Percentiles rank a stretch among this genome's conserved stretches.
Conservation (phyloP, 768 basidiomycete genomes). For the Rhizopogon sp. region DNA sequence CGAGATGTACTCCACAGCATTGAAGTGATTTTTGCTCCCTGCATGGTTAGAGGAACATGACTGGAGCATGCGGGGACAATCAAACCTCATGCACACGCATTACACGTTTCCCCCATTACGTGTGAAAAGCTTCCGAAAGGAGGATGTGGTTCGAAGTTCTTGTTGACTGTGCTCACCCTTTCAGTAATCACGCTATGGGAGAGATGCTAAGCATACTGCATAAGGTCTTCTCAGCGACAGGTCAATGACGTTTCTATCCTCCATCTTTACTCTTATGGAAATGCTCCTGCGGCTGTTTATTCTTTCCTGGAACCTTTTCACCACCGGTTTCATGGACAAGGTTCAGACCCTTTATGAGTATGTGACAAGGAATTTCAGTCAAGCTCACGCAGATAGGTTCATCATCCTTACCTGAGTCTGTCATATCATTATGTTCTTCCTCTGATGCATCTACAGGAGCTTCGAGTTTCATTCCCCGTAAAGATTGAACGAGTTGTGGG, state of each 20-base stretch:
- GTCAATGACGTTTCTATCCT: slow-evolving; percentile 2
- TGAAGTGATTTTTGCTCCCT: no score
- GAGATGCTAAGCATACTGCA: background rate
- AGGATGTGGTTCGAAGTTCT: background rate
- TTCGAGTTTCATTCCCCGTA: background rate
- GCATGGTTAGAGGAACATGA: background rate
- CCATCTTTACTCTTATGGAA: slow-evolving; percentile 8
- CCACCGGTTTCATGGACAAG: background rate
- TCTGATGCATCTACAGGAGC: background rate
- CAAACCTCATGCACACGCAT: background rate
- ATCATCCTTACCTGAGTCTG: background rate
- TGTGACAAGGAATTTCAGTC: slow-evolving; percentile 1
- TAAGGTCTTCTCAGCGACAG: slow-evolving; percentile 18
- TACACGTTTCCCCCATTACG: background rate
- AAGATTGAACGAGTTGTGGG: background rate
- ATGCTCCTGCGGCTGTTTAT: slow-evolving; percentile 5
- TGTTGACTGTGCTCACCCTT: background rate
- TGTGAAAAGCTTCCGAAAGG: background rate
- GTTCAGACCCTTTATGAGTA: slow-evolving; percentile 13
- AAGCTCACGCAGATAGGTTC: background rate
- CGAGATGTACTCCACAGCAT: background rate
- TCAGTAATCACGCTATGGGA: background rate
- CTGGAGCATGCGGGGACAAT: background rate
- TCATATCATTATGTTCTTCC: background rate
- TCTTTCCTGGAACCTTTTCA: slow-evolving; percentile 1